Evolutionary conservation across 2,329 filamentous ascomycete genomes (phyloP).

Genomic region (Whalleya microplaca): DNA sequence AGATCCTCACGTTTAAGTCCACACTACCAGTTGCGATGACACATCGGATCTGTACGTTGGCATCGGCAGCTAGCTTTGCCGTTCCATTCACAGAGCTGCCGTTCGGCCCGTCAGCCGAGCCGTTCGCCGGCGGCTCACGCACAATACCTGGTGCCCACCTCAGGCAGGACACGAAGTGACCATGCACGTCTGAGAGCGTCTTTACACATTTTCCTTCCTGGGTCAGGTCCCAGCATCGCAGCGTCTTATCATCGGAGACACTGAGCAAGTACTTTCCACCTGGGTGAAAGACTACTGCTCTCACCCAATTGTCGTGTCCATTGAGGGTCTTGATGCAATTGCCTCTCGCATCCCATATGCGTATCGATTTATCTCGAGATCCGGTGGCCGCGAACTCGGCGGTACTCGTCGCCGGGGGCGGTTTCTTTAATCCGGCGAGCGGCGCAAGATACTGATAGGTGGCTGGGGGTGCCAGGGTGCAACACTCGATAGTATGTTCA

Average conservation of each 20-base stretch:
- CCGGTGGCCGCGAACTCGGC: constrained; percentile 92
- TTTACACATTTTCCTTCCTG: constrained; percentile 93
- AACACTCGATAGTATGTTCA: constrained; percentile 85
- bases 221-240: constrained; percentile 90
- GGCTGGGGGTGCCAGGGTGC: constrained; percentile 79
- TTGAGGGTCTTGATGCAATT: constrained; percentile 81
- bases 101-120: constrained; percentile 45
- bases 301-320: constrained; percentile 95
- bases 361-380: constrained; percentile 87
- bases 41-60: constrained; percentile 72
- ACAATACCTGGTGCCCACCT: constrained; percentile 81
- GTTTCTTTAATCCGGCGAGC: constrained; percentile 81
- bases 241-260: constrained; percentile 85
- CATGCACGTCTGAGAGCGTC: constrained; percentile 74
- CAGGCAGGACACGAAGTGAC: constrained; percentile 83
- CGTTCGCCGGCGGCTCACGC: constrained; percentile 58
- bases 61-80: constrained; percentile 42
- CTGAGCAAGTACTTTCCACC: constrained; percentile 89
- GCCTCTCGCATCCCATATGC: constrained; percentile 84
- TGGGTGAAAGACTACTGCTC: constrained; percentile 84
- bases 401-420: constrained; percentile 72
- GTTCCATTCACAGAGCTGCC: constrained; percentile 54
- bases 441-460: constrained; percentile 77
- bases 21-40: constrained; percentile 88
- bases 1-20: constrained; percentile 78